A percentile compares a stretch with the other conserved stretches of the same genome.
phyloP scores from a whole-genome alignment of 495 filamentous ascomycete genomes.

The Mytilinidion resinicola region DNA sequence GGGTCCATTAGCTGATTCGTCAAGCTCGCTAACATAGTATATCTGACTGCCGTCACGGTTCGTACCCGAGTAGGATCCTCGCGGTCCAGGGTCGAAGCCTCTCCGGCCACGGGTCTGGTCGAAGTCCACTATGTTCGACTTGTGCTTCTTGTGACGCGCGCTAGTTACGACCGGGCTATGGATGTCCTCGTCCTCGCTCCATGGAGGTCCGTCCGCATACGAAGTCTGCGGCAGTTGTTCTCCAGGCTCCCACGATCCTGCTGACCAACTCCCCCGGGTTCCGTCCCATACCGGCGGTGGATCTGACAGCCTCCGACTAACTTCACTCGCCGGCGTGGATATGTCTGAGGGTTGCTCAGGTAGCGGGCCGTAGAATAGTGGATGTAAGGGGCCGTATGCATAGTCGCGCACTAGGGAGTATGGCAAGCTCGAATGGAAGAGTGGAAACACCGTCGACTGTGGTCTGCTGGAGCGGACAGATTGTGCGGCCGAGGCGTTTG shows the following conservation, averaged over 20 bases:
- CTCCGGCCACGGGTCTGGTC: slow-evolving; percentile 42
- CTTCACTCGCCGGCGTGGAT: slow-evolving; percentile 80
- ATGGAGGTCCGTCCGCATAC: slow-evolving; percentile 90
- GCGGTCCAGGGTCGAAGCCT: slow-evolving; percentile 36
- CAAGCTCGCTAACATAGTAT: slow-evolving; percentile 64
- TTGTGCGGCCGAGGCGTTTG: slow-evolving; percentile 48
- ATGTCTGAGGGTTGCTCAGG: slow-evolving; percentile 66
- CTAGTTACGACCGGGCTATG: slow-evolving; percentile 79
- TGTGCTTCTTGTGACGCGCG: slow-evolving; percentile 75
- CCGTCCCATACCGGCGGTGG: slow-evolving; percentile 58
- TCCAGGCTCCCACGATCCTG: slow-evolving; percentile 42
- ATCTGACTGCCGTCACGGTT: slow-evolving; percentile 70
- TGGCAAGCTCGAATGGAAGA: slow-evolving; percentile 81
- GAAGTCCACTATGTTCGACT: slow-evolving; percentile 55
- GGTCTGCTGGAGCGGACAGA: slow-evolving; percentile 57
- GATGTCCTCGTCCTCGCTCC: slow-evolving; percentile 92
- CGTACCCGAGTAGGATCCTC: slow-evolving; percentile 59
- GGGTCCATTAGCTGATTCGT: slow-evolving; percentile 61
- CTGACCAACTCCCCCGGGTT: slow-evolving; percentile 47
- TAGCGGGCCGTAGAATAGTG: slow-evolving; percentile 88
- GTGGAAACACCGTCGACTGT: slow-evolving; percentile 66
- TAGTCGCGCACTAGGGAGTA: slow-evolving; percentile 94
- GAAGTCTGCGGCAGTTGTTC: slow-evolving; percentile 76
- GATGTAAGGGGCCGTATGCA: slow-evolving; percentile 76
- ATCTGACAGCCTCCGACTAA: slow-evolving; percentile 69